Evolutionary conservation across 2,329 filamentous ascomycete species (phyloP), one percentile per base, ranked within the genome.

Genomic region (Rhytidhysteron rufulum): DNA sequence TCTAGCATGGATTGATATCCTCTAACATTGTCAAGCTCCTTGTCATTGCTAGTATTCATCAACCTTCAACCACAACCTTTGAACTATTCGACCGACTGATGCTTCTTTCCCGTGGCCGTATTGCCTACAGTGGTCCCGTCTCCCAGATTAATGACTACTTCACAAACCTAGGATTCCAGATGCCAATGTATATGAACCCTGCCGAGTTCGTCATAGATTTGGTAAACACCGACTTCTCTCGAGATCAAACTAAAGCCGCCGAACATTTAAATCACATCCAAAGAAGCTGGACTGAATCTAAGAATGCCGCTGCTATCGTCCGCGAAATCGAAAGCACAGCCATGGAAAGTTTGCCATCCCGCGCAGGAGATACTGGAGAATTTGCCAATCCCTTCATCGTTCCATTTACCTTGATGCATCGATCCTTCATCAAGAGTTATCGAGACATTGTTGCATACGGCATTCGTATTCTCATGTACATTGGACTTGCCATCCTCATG

Each of bases 361-460:
- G n/a, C n/a, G 13, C 24, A 27, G 24, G 24, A 27, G 24, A 27
- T 7, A 13, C 7, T 1, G 71, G 72, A 0, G 72, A 72, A 1
- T 74, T 49, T n/a, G 77, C 80, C 0, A 69, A 71, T 5, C 51
- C 69, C 3, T 55, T 73, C 3, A 68, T 68, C 3, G 69, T 86
- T 25, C 76, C 80, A 0, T 29, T 81, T 4, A 82, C 83, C 0
- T 74, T 94, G 4, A 74, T 93, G 13, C 86, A 91, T 58, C 80
- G 88, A 20, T 82, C 81, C 11, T 88, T 87, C 57, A 82, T 94
- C 64, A 95, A 95, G 68, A 85, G 81, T 34, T 86, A 90, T 62
- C 82, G 88, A 19, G 88, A 95, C 58, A 75, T 94, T 5, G 80
- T 95, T 37, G 87, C 83, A 0, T 95, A 95, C 55, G 86, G 85